Evolutionary conservation across 495 filamentous ascomycete species (phyloP), one percentile per base, ranked within the genome.

Genomic region (Penicillium malachiteum): DNA sequence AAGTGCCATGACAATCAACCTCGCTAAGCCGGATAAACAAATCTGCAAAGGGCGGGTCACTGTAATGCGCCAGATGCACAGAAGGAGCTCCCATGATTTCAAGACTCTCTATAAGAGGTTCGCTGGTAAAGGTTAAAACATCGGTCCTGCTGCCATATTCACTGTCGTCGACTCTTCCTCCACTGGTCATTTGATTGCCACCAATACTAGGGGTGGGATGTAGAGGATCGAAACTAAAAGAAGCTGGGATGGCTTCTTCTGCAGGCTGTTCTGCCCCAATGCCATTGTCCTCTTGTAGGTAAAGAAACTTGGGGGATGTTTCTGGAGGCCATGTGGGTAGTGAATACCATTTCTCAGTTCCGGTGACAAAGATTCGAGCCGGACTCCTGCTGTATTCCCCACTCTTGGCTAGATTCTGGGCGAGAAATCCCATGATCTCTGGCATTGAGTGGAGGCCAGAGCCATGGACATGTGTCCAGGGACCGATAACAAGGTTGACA

Each of bases 21-120:
- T 71, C 69, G 45, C 67, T 68, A 3, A 71, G 58, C 13, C 58
- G 57, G 31, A 70, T 9, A 35, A 65, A 60, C n/a, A 71, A 33
- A 49, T 71, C 69, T 50, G 58, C 67, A 48, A 66, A 59, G 11
- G 69, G 65, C 43, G 54, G 51, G 32, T 66, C 55, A 48, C 57
- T 70, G 9, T 52, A 46, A 38, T 70, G 69, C 4, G 44, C 40
- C 3, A 71, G 46, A 12, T 60, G 40, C 5, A 71, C 46, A 11
- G 39, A 48, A 11, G 67, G 69, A 6, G 33, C 44, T 8, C 67
- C 67, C 4, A 60, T 16, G 18, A 71, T 26, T 21, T 70, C 62
- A 18, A 70, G 7, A 34, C 65, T 65, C 35, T 54, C 43, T 21
- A 48, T 39, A 4, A 71, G 57, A 26, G 65, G 65, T 37, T 60